These are phyloP conservation scores for Chrysoporthe puriensis DNA, from an alignment of 2,329 filamentous ascomycete genomes.

Conservation along the genomic window DNA sequence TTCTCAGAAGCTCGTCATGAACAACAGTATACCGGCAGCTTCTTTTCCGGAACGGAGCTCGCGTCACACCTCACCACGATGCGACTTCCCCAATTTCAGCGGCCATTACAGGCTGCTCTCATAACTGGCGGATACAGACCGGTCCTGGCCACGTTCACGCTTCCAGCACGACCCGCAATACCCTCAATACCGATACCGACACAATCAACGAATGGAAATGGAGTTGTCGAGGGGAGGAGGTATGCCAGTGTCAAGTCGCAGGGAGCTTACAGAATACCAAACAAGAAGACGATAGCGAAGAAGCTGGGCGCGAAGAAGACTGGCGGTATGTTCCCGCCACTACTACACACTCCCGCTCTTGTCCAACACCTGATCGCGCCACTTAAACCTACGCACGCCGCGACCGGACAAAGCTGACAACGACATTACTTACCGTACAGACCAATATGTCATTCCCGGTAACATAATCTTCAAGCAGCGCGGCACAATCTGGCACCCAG, in stretches of 20 bases:
- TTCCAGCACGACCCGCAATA: constrained; percentile 33
- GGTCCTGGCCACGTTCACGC: constrained; percentile 30
- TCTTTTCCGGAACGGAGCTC: constrained; percentile 21
- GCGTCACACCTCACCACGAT: constrained; percentile 37
- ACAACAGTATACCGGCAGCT: constrained; percentile 1
- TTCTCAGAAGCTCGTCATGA: constrained; percentile 7
- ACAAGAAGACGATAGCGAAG: constrained; percentile 68
- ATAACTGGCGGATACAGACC: constrained; percentile 32
- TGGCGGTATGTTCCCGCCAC: constrained; percentile 64
- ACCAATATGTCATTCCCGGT: constrained; percentile 90
- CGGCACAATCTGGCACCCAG: constrained; percentile 91
- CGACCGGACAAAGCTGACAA: constrained; percentile 7
- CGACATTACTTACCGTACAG: constrained; percentile 46
- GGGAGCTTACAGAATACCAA: constrained; percentile 68
- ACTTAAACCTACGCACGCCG: neutral
- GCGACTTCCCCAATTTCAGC: constrained; percentile 49
- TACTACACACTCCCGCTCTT: neutral
- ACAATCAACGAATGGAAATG: constrained; percentile 42
- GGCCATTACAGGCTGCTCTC: constrained; percentile 46
- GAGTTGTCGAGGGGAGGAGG: constrained; percentile 53
- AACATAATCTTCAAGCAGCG: constrained; percentile 99
- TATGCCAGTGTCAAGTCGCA: constrained; percentile 66
- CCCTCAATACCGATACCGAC: constrained; percentile 31
- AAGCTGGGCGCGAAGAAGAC: constrained; percentile 93
- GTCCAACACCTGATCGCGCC: neutral